Base-by-base conservation (phyloP, 2,329 filamentous ascomycete genomes). In the Verticillium nonalfalfae region DNA sequence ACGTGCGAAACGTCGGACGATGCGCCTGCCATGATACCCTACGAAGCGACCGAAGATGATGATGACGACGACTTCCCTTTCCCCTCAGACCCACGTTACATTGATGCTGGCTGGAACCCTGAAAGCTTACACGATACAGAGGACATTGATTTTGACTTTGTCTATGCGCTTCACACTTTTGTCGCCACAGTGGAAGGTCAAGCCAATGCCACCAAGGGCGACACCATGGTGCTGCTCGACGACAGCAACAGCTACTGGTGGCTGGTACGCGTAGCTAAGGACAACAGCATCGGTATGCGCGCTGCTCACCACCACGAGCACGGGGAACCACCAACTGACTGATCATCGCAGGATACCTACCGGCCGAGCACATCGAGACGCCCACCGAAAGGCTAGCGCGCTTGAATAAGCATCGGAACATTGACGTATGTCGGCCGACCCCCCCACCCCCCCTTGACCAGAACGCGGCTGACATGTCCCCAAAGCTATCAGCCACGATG, bases 211-310 rank as follows among this genome's bases (percentile, higher is more conserved):
- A 96, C 92, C 38, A 99, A 99, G 77, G 95, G 95, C 59, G 95
- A 99, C 72, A 98, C 94, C 14, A 99, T 99, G 95, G 94, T 98
- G 60, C 81, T 99, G 66, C 85, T 99, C 26, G 95, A 99, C 71
- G 95, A 99, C 71, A 98, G 93, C 78, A 99, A 99, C 78, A 98
- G 93, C 77, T 99, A 99, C 75, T 99, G 95, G 95, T 99, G 95
- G 95, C 85, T 99, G 64, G 95, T 99, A 14, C 85, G 94, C 66
- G 91, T 99, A 56, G 93, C 98, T 59, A 98, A 98, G 75, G 95
- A 99, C 76, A 96, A 91, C 74, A 98, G 93, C 73, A 99, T 99
- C 75, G 86, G 84, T 87, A 74, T 61, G 79, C 68, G 45, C 35
- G 10, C 35, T 7, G 13, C 21, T 18, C n/a, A n/a, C n/a, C 52